A percentile compares a stretch with the other conserved stretches of the same genome.
Conservation (phyloP, 176 grass and related monocot species). For the Dactylis glomerata region DNA sequence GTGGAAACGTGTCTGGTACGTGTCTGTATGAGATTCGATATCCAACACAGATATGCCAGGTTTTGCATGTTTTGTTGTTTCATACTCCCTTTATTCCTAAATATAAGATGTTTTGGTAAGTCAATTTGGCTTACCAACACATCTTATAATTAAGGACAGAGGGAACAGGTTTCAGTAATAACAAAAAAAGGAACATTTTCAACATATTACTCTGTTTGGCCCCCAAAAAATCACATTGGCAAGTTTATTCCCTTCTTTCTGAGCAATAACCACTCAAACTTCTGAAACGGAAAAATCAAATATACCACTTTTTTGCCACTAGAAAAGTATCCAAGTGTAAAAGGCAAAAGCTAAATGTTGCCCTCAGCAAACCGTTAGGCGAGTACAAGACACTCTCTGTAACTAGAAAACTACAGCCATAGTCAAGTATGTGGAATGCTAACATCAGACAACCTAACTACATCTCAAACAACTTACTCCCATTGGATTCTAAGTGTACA, state of each 20-base stretch:
- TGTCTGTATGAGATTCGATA: neutral
- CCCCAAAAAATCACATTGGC: neutral
- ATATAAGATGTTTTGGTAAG: too few relatives aligned
- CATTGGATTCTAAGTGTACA: conserved; percentile 9
- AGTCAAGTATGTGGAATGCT: neutral
- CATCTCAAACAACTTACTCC: neutral
- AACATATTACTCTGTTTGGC: conserved; percentile 4
- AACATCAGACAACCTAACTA: neutral
- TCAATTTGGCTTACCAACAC: too few relatives aligned
- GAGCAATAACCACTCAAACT: neutral
- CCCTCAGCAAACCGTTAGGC: conserved; percentile 2
- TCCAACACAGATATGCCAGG: neutral
- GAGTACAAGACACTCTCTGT: neutral
- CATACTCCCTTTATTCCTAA: too few relatives aligned
- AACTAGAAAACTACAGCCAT: conserved; percentile 9
- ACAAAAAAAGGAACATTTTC: conserved; percentile 6
- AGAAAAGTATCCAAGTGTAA: conserved; percentile 9
- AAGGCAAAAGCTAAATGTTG: neutral
- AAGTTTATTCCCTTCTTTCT: neutral
- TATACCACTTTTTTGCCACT: neutral
- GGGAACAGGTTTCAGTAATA: neutral
- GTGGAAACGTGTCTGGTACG: neutral
- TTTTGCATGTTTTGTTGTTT: neutral
- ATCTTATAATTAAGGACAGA: too few relatives aligned
- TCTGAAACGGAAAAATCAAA: conserved; percentile 14